Base-by-base conservation (phyloP, 345 rosid species). In the Eucalyptus erythrocorys region DNA sequence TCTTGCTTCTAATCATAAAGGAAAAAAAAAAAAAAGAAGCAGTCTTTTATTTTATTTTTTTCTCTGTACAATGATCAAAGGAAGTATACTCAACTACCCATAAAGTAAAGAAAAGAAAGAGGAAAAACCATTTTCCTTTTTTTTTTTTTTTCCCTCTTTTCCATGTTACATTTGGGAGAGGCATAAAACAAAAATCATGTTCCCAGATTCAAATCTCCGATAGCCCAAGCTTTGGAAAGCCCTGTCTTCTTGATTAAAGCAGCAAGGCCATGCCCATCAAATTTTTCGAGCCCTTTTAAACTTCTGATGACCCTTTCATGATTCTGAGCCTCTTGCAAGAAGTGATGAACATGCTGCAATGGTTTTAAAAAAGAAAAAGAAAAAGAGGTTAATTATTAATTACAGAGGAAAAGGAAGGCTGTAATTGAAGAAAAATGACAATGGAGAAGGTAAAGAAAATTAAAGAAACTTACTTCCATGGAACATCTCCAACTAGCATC, bases 401-500 rank as follows among this genome's bases (percentile, higher is more conserved):
- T 27, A 64, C 13, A 37, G 17, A 37, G 43, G 10, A 42, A 37
- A 76, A 76, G 47, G 24, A 40, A 76, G 82, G 15, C 13, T 4
- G 47, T 21, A 76, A 76, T 76, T 11, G 84, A 76, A 40, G 47
- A 76, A 40, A 76, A 40, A 21, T 16, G 47, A 76, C 47, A 76
- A 1, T 76, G 47, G 84, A 42, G 0, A 76, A 40, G 30, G 47
- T 40, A 8, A 37, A 71, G 34, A 68, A 64, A 61, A 47, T 68
- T 12, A 55, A 37, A 71, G 24, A 47, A 89, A 88, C 95, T 91
- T 89, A 94, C 94, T 93, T 93, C 99, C 97, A 96, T 1, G 98
- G 99, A 88, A 95, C 99, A 93, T 96, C 98, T 88, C 99, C 98
- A 13, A 95, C 96, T 16, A 96, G 92, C 99, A 96, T 96, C 99